A percentile compares a stretch with the other conserved stretches of the same genome.
Evolutionary conservation across 139 green algal genomes (phyloP).

Genomic region (Penium margaritaceum): DNA sequence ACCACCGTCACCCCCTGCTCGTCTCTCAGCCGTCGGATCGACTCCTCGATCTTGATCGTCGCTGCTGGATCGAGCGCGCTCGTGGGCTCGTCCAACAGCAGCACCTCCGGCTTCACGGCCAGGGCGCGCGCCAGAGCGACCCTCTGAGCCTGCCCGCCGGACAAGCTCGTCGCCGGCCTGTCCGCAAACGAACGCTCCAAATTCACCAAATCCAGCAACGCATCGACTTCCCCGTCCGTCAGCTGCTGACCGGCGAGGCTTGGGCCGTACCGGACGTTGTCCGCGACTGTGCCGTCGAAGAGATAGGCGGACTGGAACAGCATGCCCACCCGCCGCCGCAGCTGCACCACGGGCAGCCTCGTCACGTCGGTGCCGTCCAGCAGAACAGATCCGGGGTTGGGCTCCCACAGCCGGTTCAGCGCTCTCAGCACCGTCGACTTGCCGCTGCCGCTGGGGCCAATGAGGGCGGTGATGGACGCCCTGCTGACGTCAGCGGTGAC

Average conservation of each 20-base stretch:
- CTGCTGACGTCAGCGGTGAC: slow-evolving; percentile 1
- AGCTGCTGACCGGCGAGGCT: slow-evolving; percentile 17
- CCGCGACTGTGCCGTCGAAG: slow-evolving; percentile 27
- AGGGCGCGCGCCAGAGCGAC: slow-evolving; percentile 31
- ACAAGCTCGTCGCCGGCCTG: slow-evolving; percentile 17
- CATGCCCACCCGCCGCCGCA: slow-evolving; percentile 31
- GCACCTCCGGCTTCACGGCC: slow-evolving; percentile 22
- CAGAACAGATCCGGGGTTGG: not conserved
- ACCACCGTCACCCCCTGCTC: slow-evolving; percentile 18
- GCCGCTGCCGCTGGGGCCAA: slow-evolving; percentile 27
- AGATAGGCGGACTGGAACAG: slow-evolving; percentile 23
- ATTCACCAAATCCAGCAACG: not conserved
- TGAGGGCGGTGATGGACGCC: slow-evolving; percentile 14
- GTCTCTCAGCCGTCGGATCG: slow-evolving; percentile 12
- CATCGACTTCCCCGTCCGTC: slow-evolving; percentile 22
- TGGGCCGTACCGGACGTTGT: slow-evolving; percentile 25
- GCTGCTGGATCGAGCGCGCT: slow-evolving; percentile 22
- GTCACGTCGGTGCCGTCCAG: slow-evolving; percentile 23
- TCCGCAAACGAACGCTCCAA: slow-evolving; percentile 5
- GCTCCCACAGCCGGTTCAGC: slow-evolving; percentile 27
- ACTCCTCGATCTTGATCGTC: slow-evolving; percentile 14
- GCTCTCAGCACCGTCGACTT: slow-evolving; percentile 29
- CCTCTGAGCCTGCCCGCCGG: slow-evolving; percentile 31
- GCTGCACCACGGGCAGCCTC: not conserved
- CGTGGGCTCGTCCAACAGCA: slow-evolving; percentile 40